Evolutionary conservation across 306 rosid genomes (phyloP).

Genomic region (barrel medic (Medicago truncatula)): MtrunA17r5.0-ANR NC_053045.1:30908501-30909000

Average conservation of each 20-base stretch:
- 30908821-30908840: conserved; percentile 30
- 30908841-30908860: neutral
- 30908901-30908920: neutral
- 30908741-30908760: conserved; percentile 90
- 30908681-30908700: too few species aligned
- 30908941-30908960: neutral
- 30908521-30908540: too few species aligned
- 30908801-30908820: conserved; percentile 32
- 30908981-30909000: conserved; percentile 6
- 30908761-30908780: conserved; percentile 31
- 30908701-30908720: too few species aligned
- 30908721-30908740: conserved; percentile 98
- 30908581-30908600: too few species aligned
- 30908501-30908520: too few species aligned
- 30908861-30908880: neutral
- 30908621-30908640: too few species aligned
- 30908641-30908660: too few species aligned
- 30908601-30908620: too few species aligned
- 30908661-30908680: too few species aligned
- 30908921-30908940: neutral
- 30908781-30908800: conserved; percentile 32
- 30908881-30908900: neutral
- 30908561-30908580: too few species aligned
- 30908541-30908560: too few species aligned
- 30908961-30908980: conserved; percentile 11